Conservation (phyloP, 116 monocot species). For the Trichopus zeylanicus region DNA sequence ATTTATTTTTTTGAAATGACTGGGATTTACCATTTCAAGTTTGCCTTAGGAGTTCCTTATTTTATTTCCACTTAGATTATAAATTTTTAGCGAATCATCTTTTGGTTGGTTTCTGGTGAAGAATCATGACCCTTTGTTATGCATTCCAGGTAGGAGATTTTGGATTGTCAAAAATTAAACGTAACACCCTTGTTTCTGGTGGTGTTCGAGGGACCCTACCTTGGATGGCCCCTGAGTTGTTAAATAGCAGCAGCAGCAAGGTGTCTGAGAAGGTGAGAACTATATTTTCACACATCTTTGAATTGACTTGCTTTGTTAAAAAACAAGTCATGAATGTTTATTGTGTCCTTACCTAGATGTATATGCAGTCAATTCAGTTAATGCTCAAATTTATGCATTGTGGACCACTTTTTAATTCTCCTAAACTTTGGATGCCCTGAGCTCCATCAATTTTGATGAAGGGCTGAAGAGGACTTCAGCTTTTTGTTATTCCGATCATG, state of each 20-base stretch:
- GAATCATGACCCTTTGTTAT: background rate
- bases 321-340: no score
- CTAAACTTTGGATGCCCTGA: no score
- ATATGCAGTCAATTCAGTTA: no score
- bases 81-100: background rate
- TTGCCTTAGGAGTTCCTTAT: no score
- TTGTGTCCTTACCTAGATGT: no score
- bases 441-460: no score
- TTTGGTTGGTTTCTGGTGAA: background rate
- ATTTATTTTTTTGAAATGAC: background rate
- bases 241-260: constrained; percentile 86
- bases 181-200: constrained; percentile 90
- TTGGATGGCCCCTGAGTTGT: constrained; percentile 97
- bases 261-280: constrained; percentile 86
- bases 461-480: no score
- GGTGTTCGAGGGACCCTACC: constrained; percentile 93
- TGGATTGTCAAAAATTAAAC: constrained; percentile 92
- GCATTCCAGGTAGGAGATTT: constrained; percentile 84
- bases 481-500: background rate
- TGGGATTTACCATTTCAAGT: no score
- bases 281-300: constrained; percentile 5
- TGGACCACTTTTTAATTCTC: no score
- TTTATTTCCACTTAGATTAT: no score
- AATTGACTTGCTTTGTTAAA: no score
- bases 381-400: no score